Percentiles rank a stretch among this genome's conserved stretches.
Evolutionary conservation across 768 basidiomycete genomes (phyloP).

Genomic region (Suillus subluteus): DNA sequence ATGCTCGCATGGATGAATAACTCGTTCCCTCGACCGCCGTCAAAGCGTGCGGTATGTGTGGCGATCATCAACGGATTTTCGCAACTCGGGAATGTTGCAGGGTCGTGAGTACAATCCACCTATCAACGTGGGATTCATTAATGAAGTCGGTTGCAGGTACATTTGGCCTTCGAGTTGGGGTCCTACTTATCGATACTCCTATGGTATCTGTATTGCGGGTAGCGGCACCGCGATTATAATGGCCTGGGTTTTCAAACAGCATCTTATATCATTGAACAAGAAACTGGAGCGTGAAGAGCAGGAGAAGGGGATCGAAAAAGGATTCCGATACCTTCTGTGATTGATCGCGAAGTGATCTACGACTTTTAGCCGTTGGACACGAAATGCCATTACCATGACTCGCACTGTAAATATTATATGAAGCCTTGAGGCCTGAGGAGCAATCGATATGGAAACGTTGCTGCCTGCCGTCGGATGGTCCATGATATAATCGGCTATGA

Average conservation of each 20-base stretch:
- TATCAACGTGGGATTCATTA: conserved; percentile 6
- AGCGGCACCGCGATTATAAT: conserved; percentile 54
- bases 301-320: conserved; percentile 45
- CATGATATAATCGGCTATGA: background rate
- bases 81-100: conserved; percentile 82
- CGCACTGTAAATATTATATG: background rate
- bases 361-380: background rate
- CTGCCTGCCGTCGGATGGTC: background rate
- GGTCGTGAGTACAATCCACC: conserved; percentile 60
- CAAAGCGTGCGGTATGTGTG: conserved; percentile 83
- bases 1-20: conserved; percentile 59
- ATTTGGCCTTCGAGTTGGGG: conserved; percentile 73
- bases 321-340: conserved; percentile 57
- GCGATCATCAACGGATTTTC: conserved; percentile 83
- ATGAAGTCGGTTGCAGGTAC: conserved; percentile 44
- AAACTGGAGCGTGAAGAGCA: conserved; percentile 41
- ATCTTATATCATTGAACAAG: conserved; percentile 47
- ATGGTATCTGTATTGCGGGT: conserved; percentile 70
- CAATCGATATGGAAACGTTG: conserved; percentile 7
- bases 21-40: conserved; percentile 74
- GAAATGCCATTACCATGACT: conserved; percentile 2
- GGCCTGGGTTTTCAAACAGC: conserved; percentile 48
- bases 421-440: conserved; percentile 12
- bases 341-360: conserved; percentile 8
- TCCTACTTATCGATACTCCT: conserved; percentile 71